These are phyloP conservation scores for Cucumis melo DNA, from an alignment of 306 rosid genomes.

Conservation along the genomic window DNA sequence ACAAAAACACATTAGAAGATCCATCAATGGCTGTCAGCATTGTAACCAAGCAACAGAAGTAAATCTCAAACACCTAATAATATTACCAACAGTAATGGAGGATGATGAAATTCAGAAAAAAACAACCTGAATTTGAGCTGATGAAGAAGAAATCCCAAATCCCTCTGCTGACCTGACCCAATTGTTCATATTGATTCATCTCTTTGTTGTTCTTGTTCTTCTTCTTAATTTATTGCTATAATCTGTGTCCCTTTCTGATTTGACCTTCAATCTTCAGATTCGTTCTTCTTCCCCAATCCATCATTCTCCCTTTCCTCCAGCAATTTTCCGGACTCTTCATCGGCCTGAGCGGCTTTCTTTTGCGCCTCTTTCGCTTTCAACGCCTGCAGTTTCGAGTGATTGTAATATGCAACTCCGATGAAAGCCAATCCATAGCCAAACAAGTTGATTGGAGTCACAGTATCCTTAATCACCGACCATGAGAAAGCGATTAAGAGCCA, in stretches of 20 bases:
- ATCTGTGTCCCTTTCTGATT: not conserved
- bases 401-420: constrained; percentile 69
- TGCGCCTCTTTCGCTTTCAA: constrained; percentile 74
- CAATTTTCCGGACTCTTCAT: constrained; percentile 60
- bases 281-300: constrained; percentile 37
- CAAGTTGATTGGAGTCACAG: constrained; percentile 69
- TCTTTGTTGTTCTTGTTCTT: constrained; percentile 15
- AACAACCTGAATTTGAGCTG: constrained; percentile 23
- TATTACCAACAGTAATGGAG: constrained; percentile 3
- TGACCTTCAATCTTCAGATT: constrained; percentile 27
- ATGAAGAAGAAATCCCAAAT: constrained; percentile 14
- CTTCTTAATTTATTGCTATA: constrained; percentile 1
- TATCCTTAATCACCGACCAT: constrained; percentile 83
- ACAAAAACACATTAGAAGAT: not conserved
- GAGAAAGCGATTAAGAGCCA: constrained; percentile 82
- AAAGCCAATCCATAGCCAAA: constrained; percentile 74
- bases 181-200: constrained; percentile 2
- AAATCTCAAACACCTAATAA: constrained; percentile 39
- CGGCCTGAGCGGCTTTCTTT: constrained; percentile 48
- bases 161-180: constrained; percentile 8
- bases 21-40: not conserved
- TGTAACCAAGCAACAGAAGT: not conserved
- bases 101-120: constrained; percentile 16
- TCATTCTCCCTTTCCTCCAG: constrained; percentile 56
- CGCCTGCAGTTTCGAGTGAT: constrained; percentile 67